Evolutionary conservation across 176 grass and related monocot species (phyloP).

Genomic region (Oryza brachyantha): DNA sequence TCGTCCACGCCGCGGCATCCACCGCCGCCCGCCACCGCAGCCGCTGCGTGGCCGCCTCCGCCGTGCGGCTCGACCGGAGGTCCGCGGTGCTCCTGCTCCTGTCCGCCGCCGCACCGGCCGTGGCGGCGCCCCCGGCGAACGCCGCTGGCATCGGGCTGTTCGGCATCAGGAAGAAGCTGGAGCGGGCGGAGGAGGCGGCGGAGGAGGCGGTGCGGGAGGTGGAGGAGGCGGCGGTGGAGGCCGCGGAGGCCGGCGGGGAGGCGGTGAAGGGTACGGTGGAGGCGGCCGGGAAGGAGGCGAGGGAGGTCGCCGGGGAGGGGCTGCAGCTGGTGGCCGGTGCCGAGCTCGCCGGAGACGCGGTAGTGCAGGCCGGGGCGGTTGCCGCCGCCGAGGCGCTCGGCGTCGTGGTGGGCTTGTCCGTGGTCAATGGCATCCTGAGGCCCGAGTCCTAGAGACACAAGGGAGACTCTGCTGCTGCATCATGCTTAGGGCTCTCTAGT

Average conservation of each 20-base stretch:
- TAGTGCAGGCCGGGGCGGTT: conserved; percentile 76
- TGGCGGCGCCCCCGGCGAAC: conserved; percentile 23
- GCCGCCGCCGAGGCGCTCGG: conserved; percentile 78
- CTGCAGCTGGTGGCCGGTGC: conserved; percentile 38
- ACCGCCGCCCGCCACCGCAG: too few species aligned
- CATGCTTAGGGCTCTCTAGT: background rate
- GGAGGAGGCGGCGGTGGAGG: conserved; percentile 56
- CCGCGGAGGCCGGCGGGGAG: conserved; percentile 44
- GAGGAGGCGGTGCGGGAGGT: conserved; percentile 46
- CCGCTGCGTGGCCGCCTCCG: conserved; percentile 13
- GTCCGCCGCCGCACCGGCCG: conserved; percentile 15
- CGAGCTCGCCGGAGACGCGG: conserved; percentile 54
- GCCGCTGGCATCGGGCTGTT: conserved; percentile 67
- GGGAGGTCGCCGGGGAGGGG: conserved; percentile 39
- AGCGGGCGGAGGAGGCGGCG: conserved; percentile 55
- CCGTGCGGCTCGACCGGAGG: conserved; percentile 44
- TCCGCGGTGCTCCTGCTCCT: conserved; percentile 63
- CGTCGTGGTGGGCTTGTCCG: conserved; percentile 64
- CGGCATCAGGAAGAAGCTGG: conserved; percentile 78
- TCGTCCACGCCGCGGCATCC: conserved; percentile 20
- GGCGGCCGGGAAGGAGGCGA: conserved; percentile 33
- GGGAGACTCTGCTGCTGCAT: background rate
- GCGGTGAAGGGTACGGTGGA: conserved; percentile 35
- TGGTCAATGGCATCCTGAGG: conserved; percentile 78
- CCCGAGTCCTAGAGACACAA: conserved; percentile 46